Evolutionary conservation across 2,329 filamentous ascomycete species (phyloP).

Genomic region (Waltergamsia citrina): DNA sequence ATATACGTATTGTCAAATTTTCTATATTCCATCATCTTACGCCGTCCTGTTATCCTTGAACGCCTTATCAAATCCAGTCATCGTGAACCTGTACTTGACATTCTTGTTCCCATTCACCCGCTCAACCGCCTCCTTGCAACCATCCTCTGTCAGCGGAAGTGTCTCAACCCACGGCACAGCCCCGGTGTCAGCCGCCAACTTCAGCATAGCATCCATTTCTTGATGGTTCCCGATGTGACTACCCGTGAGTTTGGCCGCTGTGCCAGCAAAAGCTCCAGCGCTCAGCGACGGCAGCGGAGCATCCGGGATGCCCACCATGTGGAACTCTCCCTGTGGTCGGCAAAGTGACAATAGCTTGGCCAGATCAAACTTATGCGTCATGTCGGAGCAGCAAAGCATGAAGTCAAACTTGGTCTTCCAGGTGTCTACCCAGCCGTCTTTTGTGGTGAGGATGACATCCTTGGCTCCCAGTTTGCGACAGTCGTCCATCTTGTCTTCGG

Average conservation of each 20-base stretch:
- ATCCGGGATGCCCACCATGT: constrained; percentile 45
- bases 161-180: constrained; percentile 46
- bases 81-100: constrained; percentile 64
- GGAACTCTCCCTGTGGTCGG: constrained; percentile 47
- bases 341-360: constrained; percentile 48
- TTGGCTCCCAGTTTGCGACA: constrained; percentile 45
- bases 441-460: constrained; percentile 48
- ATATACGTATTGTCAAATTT: background rate
- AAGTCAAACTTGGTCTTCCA: constrained; percentile 41
- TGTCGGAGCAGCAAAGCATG: constrained; percentile 44
- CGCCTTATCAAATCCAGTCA: constrained; percentile 58
- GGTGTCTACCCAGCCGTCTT: constrained; percentile 38
- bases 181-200: constrained; percentile 43
- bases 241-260: constrained; percentile 38
- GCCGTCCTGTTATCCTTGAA: constrained; percentile 26
- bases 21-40: constrained; percentile 1
- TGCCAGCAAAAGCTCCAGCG: constrained; percentile 41
- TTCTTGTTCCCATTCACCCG: constrained; percentile 61
- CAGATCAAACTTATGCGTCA: constrained; percentile 44
- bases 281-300: constrained; percentile 21
- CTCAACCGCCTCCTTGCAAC: constrained; percentile 60
- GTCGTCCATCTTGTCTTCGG: constrained; percentile 41
- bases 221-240: constrained; percentile 33
- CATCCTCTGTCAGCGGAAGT: constrained; percentile 45
- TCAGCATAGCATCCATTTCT: constrained; percentile 50